A percentile compares a stretch with the other conserved stretches of the same genome.
Conservation (phyloP, 108 stramenopile genomes). For the Nannochloropsis gaditana region DNA sequence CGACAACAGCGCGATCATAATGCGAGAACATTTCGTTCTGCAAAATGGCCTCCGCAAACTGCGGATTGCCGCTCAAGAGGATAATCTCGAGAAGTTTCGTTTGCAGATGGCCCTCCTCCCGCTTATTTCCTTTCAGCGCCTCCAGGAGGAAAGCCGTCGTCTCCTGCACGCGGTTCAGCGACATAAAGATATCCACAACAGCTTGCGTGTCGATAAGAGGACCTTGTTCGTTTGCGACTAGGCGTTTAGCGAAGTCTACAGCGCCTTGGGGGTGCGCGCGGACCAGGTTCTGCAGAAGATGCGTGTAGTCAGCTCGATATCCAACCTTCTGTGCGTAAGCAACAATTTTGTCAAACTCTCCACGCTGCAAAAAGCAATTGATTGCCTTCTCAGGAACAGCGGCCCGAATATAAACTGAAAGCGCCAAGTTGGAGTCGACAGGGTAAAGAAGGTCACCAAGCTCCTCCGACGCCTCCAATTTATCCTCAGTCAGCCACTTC, state of each 20-base stretch:
- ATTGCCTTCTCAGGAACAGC: slow-evolving; percentile 95
- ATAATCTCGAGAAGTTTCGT: slow-evolving; percentile 99
- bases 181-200: slow-evolving; percentile 95
- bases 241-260: slow-evolving; percentile 81
- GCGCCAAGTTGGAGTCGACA: slow-evolving; percentile 86
- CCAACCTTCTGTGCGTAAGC: slow-evolving; percentile 84
- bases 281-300: slow-evolving; percentile 93
- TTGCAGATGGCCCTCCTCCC: slow-evolving; percentile 97
- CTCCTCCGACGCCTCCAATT: slow-evolving; percentile 75
- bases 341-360: slow-evolving; percentile 97
- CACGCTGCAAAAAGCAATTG: slow-evolving; percentile 93
- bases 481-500: slow-evolving; percentile 98
- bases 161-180: slow-evolving; percentile 89
- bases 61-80: slow-evolving; percentile 95
- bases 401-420: slow-evolving; percentile 89
- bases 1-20: slow-evolving; percentile 93
- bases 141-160: slow-evolving; percentile 95
- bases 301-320: slow-evolving; percentile 79
- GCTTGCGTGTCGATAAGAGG: slow-evolving; percentile 90
- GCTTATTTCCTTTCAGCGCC: slow-evolving; percentile 89
- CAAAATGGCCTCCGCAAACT: slow-evolving; percentile 99
- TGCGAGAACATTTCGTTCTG: slow-evolving; percentile 95
- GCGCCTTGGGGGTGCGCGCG: slow-evolving; percentile 96
- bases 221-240: slow-evolving; percentile 78
- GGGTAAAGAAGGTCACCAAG: slow-evolving; percentile 96